Conservation (phyloP, 139 green algal species). For the Trebouxia sp. region DNA sequence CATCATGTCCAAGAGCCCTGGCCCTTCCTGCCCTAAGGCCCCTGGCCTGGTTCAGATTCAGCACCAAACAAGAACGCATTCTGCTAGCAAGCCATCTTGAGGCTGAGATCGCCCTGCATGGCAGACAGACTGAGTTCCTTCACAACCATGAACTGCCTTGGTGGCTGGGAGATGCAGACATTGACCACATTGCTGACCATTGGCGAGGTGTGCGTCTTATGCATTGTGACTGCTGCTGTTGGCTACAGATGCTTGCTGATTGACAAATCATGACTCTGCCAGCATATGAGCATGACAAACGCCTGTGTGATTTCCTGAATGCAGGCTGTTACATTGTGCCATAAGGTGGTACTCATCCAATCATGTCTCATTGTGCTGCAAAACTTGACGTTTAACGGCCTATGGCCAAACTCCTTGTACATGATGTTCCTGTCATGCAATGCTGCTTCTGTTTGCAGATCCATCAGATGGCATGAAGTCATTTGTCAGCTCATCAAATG, state of each 20-base stretch:
- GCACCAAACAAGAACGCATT: not conserved
- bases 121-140: not conserved
- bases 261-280: too few species aligned
- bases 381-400: too few species aligned
- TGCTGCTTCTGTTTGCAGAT: too few species aligned
- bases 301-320: too few species aligned
- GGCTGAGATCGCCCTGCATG: not conserved
- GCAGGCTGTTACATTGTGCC: too few species aligned
- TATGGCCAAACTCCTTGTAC: too few species aligned
- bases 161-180: constrained; percentile 9
- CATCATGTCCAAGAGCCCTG: not conserved
- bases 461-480: not conserved
- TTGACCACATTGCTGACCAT: not conserved
- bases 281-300: too few species aligned
- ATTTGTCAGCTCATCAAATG: not conserved
- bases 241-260: too few species aligned
- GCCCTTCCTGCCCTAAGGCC: not conserved
- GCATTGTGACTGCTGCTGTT: too few species aligned
- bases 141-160: not conserved
- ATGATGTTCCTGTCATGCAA: not conserved
- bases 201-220: not conserved
- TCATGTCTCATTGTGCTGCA: too few species aligned
- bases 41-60: constrained; percentile 9
- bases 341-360: too few species aligned
- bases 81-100: not conserved